Evolutionary conservation across 108 stramenopile genomes (phyloP).

Genomic region (Conticribra weissflogii): DNA sequence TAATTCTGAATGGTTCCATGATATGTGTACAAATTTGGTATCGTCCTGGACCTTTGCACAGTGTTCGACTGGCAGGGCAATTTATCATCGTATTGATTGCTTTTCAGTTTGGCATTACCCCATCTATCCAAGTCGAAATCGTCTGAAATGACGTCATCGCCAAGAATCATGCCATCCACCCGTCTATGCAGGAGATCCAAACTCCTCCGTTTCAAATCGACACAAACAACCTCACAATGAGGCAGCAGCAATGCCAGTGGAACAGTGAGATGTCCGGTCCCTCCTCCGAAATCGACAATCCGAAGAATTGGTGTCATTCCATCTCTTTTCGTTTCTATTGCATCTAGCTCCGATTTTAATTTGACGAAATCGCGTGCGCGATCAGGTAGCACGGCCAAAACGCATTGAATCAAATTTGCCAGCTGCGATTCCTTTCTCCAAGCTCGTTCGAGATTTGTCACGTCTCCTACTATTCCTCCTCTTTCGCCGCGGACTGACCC

Average conservation of each 20-base stretch:
- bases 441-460: constrained; percentile 52
- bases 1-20: constrained; percentile 64
- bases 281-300: constrained; percentile 83
- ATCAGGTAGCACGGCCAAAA: constrained; percentile 60
- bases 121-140: neutral
- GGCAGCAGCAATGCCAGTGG: constrained; percentile 73
- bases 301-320: constrained; percentile 26
- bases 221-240: constrained; percentile 59
- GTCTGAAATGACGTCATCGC: constrained; percentile 4
- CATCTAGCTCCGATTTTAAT: neutral
- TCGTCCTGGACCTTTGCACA: constrained; percentile 13
- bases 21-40: constrained; percentile 65
- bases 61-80: constrained; percentile 2
- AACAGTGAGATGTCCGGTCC: constrained; percentile 70
- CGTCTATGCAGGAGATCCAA: constrained; percentile 62
- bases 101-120: neutral
- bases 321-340: too few species aligned
- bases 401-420: constrained; percentile 64
- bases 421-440: constrained; percentile 70
- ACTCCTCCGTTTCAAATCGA: constrained; percentile 66
- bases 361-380: constrained; percentile 5
- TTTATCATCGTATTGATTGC: constrained; percentile 9
- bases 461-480: constrained; percentile 41
- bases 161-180: constrained; percentile 24
- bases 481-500: constrained; percentile 17